A percentile compares a stretch with the other conserved stretches of the same genome.
Conservation (phyloP, 257 asterid species). For the Penstemon newberryi region DNA sequence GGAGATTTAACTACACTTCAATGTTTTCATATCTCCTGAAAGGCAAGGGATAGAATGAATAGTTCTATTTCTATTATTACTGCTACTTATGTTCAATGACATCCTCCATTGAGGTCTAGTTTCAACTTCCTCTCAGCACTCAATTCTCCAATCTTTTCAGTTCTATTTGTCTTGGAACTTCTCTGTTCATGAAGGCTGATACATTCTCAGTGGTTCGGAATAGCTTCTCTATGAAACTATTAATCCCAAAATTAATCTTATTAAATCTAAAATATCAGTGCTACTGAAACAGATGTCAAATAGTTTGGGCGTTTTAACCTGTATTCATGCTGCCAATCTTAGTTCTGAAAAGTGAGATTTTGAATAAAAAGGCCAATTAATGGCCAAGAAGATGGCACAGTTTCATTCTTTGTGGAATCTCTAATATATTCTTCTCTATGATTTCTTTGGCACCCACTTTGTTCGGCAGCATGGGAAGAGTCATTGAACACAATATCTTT, state of each 20-base stretch:
- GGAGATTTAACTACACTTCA: too few relatives aligned
- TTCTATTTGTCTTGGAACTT: too few relatives aligned
- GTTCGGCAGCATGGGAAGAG: neutral
- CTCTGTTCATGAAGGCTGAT: neutral
- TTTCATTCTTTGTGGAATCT: neutral
- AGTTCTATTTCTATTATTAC: too few relatives aligned
- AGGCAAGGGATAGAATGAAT: too few relatives aligned
- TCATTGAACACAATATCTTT: neutral
- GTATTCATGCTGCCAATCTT: neutral
- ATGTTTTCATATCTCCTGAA: too few relatives aligned
- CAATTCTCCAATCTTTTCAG: neutral
- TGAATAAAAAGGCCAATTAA: neutral
- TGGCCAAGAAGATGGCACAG: neutral
- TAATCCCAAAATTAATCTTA: neutral
- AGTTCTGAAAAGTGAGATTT: neutral
- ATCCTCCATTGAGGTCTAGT: neutral
- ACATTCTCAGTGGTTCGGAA: neutral
- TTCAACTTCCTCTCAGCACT: neutral
- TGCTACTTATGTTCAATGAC: too few relatives aligned
- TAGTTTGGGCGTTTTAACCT: neutral
- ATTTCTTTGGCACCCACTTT: neutral
- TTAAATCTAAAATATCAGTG: neutral
- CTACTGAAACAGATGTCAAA: slow-evolving; percentile 6
- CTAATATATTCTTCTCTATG: neutral
- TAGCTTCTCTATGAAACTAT: neutral